Base-by-base conservation (phyloP, 352 stramenopile genomes). In the Phytophthora hybrid region DNA sequence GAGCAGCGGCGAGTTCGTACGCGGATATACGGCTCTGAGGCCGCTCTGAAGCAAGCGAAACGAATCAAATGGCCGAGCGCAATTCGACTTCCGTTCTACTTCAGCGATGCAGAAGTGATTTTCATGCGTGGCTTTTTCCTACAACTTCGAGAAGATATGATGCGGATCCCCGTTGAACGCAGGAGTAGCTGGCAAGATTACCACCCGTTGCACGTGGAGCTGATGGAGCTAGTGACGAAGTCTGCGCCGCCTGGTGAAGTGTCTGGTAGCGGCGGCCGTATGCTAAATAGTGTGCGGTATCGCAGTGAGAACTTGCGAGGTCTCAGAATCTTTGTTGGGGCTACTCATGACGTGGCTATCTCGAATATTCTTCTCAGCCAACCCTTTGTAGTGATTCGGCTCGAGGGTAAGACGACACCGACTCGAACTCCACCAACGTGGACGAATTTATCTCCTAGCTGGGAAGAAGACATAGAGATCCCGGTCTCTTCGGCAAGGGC, bases 391-490 rank as follows among this genome's bases (percentile, higher is more conserved):
- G 65, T 64, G 10, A 69, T 93, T 39, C 76, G 81, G 29, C 80
- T 80, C 41, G 83, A 91, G 55, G 83, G 80, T 7, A 72, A 63
- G 21, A 78, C 63, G 26, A 73, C 58, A 4, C 18, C 58, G 19
- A 88, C 66, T 11, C 68, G 80, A 26, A 77, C 75, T 0, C 29
- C 77, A 26, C 81, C 86, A 9, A 84, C 67, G 1, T 93, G 86
- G 84, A 88, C 74, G 41, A 89, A 86, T 64, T 63, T 92, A 23
- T 80, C 83, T 18, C 86, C 86, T 14, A 72, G 65, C n/a, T 93
- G 86, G 86, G 75, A 85, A 59, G 84, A 93, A 75, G 78, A 79
- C 23, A 58, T 93, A 2, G 84, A 93, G 23, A 69, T 90, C n/a
- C 73, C 82, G 16, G 64, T 85, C 29, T 63, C 68, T 9, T 90